These are phyloP conservation scores for Thalassiosira profunda DNA, from an alignment of 108 stramenopile genomes.

Conservation along the genomic window DNA sequence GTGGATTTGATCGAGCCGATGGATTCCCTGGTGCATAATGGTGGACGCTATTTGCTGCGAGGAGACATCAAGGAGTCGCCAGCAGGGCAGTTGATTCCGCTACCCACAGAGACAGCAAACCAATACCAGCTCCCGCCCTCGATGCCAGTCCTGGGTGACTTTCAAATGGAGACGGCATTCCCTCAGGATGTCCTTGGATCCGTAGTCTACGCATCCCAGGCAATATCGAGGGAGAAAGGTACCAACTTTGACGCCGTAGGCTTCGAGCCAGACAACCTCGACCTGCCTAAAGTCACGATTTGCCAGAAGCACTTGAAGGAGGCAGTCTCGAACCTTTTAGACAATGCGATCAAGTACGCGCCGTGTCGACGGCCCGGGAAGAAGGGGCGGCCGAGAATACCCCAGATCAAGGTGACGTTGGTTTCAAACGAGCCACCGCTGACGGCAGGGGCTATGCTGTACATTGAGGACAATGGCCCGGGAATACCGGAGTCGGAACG, in stretches of 20 bases:
- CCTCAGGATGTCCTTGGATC: constrained; percentile 74
- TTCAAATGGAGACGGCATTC: constrained; percentile 77
- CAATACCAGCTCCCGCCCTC: constrained; percentile 20
- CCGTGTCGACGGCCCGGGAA: constrained; percentile 36
- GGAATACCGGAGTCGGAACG: constrained; percentile 70
- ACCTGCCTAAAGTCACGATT: constrained; percentile 77
- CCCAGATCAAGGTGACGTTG: constrained; percentile 62
- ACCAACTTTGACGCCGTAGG: constrained; percentile 70
- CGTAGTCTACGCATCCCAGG: constrained; percentile 61
- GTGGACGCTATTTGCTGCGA: constrained; percentile 21
- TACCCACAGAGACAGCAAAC: constrained; percentile 1
- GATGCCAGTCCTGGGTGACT: constrained; percentile 48
- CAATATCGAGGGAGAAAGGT: constrained; percentile 66
- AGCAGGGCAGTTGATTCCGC: constrained; percentile 1
- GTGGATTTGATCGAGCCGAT: constrained; percentile 80
- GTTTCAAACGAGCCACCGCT: constrained; percentile 50
- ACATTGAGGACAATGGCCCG: constrained; percentile 88
- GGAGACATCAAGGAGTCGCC: constrained; percentile 15
- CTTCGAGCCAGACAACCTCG: constrained; percentile 49
- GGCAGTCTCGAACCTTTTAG: constrained; percentile 77
- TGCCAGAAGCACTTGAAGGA: constrained; percentile 69
- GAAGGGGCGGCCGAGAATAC: constrained; percentile 28
- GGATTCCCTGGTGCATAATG: constrained; percentile 59
- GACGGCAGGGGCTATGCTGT: constrained; percentile 66
- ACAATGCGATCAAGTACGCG: constrained; percentile 91